These are phyloP conservation scores for Plantago lanceolata DNA, from an alignment of 305 asterid genomes.

Conservation along the genomic window DNA sequence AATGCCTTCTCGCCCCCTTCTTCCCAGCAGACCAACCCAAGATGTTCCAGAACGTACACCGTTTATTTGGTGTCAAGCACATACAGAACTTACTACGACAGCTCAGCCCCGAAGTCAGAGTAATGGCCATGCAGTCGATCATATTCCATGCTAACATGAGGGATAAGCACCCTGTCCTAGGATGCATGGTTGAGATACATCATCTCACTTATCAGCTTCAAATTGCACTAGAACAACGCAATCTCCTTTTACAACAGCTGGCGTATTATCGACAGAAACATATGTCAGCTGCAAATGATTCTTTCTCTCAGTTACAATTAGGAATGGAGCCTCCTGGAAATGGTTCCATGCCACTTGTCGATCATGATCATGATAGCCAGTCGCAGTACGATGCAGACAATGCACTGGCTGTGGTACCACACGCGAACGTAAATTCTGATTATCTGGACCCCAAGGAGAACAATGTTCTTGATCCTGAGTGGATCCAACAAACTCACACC, in stretches of 20 bases:
- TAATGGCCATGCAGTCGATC: constrained; percentile 65
- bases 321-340: constrained; percentile 53
- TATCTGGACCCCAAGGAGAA: constrained; percentile 49
- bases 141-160: constrained; percentile 64
- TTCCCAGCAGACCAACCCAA: constrained; percentile 84
- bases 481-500: constrained; percentile 45
- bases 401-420: constrained; percentile 29
- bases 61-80: constrained; percentile 74
- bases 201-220: constrained; percentile 45
- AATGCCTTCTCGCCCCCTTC: constrained; percentile 78
- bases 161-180: constrained; percentile 60
- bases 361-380: constrained; percentile 40
- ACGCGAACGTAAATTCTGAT: constrained; percentile 28
- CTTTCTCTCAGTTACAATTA: constrained; percentile 59
- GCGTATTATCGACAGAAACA: constrained; percentile 47
- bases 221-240: constrained; percentile 56
- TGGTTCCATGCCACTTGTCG: constrained; percentile 28
- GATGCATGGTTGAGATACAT: constrained; percentile 55
- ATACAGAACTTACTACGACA: constrained; percentile 58
- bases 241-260: constrained; percentile 53
- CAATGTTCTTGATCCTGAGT: constrained; percentile 36
- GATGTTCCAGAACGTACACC: constrained; percentile 72
- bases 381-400: constrained; percentile 26
- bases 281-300: constrained; percentile 36
- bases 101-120: constrained; percentile 54